Evolutionary conservation across 257 asterid species (phyloP).

Genomic region (Petrea volubilis): DNA sequence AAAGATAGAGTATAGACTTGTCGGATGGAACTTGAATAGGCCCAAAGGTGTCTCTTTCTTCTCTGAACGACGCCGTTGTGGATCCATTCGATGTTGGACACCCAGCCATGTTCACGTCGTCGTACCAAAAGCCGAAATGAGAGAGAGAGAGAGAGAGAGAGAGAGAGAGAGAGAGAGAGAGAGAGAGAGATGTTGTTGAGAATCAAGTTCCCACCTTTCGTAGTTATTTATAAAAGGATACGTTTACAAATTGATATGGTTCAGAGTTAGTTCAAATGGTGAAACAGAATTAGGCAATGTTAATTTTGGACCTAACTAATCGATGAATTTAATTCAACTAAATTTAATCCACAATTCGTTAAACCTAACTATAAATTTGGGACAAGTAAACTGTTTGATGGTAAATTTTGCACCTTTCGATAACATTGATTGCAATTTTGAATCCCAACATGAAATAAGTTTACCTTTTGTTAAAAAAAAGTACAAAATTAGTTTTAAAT

Average conservation of each 20-base stretch:
- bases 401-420: too few relatives aligned
- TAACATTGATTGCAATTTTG: too few relatives aligned
- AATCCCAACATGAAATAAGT: too few relatives aligned
- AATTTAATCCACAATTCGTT: background rate
- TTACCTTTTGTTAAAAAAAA: too few relatives aligned
- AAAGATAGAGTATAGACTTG: slow-evolving; percentile 22
- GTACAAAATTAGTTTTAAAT: too few relatives aligned
- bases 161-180: background rate
- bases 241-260: background rate
- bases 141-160: background rate
- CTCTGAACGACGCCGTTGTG: slow-evolving; percentile 39
- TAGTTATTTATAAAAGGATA: background rate
- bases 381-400: too few relatives aligned
- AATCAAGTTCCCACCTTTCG: background rate
- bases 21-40: slow-evolving; percentile 59
- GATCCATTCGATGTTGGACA: background rate
- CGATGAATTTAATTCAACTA: background rate
- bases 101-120: background rate
- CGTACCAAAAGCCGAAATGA: background rate
- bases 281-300: background rate
- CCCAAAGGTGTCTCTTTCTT: slow-evolving; percentile 68
- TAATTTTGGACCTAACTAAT: background rate
- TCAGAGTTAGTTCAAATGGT: background rate
- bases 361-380: background rate
- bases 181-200: background rate